A percentile compares a stretch with the other conserved stretches of the same genome.
These are phyloP conservation scores for Selaginella moellendorffii DNA, from an alignment of 75 land plant species.

Conservation along the genomic window DNA sequence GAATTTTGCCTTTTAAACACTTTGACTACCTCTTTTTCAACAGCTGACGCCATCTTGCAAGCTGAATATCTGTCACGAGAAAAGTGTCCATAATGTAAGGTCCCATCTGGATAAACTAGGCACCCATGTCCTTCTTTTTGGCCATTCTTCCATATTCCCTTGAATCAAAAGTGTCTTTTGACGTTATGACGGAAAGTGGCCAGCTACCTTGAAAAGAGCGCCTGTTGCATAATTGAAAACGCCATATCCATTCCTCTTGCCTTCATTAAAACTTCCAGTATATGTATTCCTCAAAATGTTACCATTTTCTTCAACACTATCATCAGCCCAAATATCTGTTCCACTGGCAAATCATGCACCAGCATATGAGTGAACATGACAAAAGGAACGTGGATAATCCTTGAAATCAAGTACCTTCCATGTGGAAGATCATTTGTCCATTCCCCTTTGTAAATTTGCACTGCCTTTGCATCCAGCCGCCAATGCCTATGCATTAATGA, in stretches of 20 bases:
- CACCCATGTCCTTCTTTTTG: conserved; percentile 10
- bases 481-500: neutral
- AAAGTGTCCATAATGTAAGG: neutral
- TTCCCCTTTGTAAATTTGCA: conserved; percentile 4
- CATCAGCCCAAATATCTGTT: conserved; percentile 1
- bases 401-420: neutral
- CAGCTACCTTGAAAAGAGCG: conserved; percentile 18
- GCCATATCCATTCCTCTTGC: conserved; percentile 16
- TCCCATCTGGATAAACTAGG: conserved; percentile 7
- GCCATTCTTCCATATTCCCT: conserved; percentile 11
- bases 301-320: neutral
- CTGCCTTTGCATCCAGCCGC: conserved; percentile 1
- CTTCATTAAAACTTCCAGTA: conserved; percentile 4
- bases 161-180: neutral
- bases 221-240: conserved; percentile 23
- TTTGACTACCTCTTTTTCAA: neutral
- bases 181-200: neutral
- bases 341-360: conserved; percentile 1
- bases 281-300: conserved; percentile 4
- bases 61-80: neutral
- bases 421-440: conserved; percentile 1
- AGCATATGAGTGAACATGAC: neutral
- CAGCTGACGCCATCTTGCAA: too few species aligned
- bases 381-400: neutral
- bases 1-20: neutral